phyloP scores from a whole-genome alignment of 129 eudicot species.

The Daucus carota region DH1_v3.0 NC_030388.2:8025501-8026000 shows the following conservation, averaged over 20 bases:
- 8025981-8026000: constrained; percentile 62
- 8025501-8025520: background rate
- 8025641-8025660: background rate
- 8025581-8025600: background rate
- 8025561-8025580: background rate
- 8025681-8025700: background rate
- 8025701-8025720: background rate
- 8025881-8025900: background rate
- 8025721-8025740: constrained; percentile 18
- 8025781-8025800: constrained; percentile 12
- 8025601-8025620: background rate
- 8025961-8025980: constrained; percentile 34
- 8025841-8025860: background rate
- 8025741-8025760: constrained; percentile 34
- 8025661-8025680: constrained; percentile 1
- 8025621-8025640: constrained; percentile 6
- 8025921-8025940: background rate
- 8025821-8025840: constrained; percentile 7
- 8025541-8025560: background rate
- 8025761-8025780: constrained; percentile 35
- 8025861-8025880: constrained; percentile 10
- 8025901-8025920: background rate
- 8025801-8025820: constrained; percentile 35
- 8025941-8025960: background rate
- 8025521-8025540: background rate